A percentile compares a stretch with the other conserved stretches of the same genome.
Evolutionary conservation across 495 filamentous ascomycete genomes (phyloP).

Genomic region (Oleoguttula mirabilis): DNA sequence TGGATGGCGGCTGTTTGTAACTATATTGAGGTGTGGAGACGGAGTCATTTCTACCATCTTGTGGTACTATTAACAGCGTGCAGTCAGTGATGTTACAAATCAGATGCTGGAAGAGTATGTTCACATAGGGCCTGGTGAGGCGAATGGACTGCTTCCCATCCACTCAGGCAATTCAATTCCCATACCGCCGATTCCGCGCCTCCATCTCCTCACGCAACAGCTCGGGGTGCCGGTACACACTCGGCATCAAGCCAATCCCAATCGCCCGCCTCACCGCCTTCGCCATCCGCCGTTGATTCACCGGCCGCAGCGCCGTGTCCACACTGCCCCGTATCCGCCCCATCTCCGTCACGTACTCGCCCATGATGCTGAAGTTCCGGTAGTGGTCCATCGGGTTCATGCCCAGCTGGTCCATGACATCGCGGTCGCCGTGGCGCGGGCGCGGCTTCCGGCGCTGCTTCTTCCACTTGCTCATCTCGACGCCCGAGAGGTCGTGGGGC

Average conservation of each 20-base stretch:
- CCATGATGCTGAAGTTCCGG: constrained; percentile 89
- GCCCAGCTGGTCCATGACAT: constrained; percentile 70
- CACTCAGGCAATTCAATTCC: too few relatives aligned
- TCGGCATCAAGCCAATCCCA: constrained; percentile 83
- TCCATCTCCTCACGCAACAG: constrained; percentile 38
- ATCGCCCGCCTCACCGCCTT: constrained; percentile 83
- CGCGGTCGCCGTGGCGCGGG: constrained; percentile 32
- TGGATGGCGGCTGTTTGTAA: too few relatives aligned
- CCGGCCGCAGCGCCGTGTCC: constrained; percentile 67
- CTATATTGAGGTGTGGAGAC: too few relatives aligned
- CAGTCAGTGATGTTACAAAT: too few relatives aligned
- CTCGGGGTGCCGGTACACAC: constrained; percentile 86
- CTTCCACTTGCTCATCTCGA: constrained; percentile 48
- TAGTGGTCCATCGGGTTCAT: constrained; percentile 76
- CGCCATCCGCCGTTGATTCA: constrained; percentile 84
- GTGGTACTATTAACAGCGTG: too few relatives aligned
- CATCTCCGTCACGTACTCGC: constrained; percentile 72
- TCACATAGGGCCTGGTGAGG: too few relatives aligned
- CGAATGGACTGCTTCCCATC: too few relatives aligned
- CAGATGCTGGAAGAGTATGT: too few relatives aligned
- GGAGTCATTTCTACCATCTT: too few relatives aligned
- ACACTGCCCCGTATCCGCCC: constrained; percentile 68
- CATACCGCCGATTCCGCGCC: background rate
- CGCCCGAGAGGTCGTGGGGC: constrained; percentile 68
- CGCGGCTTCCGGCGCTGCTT: constrained; percentile 47